A percentile compares a stretch with the other conserved stretches of the same genome.
phyloP scores from a whole-genome alignment of 169 alveolate species.

The Perkinsus chesapeaki region DNA sequence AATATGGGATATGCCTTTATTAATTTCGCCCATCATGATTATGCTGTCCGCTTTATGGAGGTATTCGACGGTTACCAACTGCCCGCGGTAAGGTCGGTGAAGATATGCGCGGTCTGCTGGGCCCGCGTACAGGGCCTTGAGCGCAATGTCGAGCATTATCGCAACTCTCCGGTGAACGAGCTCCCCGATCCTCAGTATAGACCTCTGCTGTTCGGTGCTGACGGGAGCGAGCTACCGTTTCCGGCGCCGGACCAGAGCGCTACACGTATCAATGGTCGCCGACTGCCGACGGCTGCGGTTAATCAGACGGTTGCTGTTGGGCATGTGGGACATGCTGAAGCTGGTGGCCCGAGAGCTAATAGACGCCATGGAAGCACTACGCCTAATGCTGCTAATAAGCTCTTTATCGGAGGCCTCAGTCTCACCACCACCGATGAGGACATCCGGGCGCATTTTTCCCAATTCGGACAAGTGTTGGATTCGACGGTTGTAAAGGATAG shows the following conservation, averaged over 20 bases:
- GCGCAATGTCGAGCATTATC: conserved; percentile 5
- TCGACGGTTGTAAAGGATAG: not conserved
- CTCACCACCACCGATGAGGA: not conserved
- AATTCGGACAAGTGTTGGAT: not conserved
- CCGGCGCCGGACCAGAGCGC: not conserved
- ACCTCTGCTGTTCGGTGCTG: conserved; percentile 3
- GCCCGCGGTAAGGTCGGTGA: conserved; percentile 45
- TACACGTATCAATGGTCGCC: not conserved
- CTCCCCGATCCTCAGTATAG: conserved; percentile 9
- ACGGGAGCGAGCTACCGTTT: not conserved
- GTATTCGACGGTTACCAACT: conserved; percentile 40
- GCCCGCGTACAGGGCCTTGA: conserved; percentile 29
- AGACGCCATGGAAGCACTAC: not conserved
- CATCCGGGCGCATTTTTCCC: not conserved
- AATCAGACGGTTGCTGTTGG: not conserved
- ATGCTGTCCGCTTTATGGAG: conserved; percentile 35
- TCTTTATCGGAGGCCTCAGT: not conserved
- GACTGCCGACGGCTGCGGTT: not conserved
- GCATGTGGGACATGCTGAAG: not conserved
- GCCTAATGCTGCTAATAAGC: not conserved
- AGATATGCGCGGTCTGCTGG: conserved; percentile 29
- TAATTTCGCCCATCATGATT: conserved; percentile 44
- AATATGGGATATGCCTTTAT: conserved; percentile 75
- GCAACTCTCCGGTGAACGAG: conserved; percentile 11
- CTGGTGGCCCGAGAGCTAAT: not conserved